phyloP scores from a whole-genome alignment of 1,139 yeast genomes.

The Zygoascus sp. region DNA sequence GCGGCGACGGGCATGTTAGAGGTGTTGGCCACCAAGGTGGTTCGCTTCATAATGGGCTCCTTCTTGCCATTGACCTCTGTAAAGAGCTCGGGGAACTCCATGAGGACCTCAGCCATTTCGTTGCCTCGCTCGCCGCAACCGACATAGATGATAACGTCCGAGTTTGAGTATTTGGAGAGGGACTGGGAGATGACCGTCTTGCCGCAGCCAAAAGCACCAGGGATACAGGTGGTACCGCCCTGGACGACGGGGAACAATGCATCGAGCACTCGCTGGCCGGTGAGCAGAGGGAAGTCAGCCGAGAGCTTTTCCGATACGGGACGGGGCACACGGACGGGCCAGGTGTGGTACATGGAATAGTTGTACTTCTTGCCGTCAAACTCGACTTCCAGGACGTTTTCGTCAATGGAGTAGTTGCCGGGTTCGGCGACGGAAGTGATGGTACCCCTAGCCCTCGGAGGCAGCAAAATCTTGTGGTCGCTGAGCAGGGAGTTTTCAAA shows the following conservation, averaged over 20 bases:
- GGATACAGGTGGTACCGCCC: constrained; percentile 99
- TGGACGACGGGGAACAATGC: constrained; percentile 98
- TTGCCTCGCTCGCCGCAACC: constrained; percentile 89
- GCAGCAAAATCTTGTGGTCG: constrained; percentile 89
- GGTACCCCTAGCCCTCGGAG: constrained; percentile 99
- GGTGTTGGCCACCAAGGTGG: constrained; percentile 96
- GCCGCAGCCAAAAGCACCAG: constrained; percentile 99
- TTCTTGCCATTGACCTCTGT: constrained; percentile 88
- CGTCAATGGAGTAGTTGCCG: constrained; percentile 89
- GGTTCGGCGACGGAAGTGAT: constrained; percentile 82
- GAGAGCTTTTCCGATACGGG: constrained; percentile 92
- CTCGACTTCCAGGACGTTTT: constrained; percentile 85
- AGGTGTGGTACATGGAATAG: constrained; percentile 94
- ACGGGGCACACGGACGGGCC: constrained; percentile 99
- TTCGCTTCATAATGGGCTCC: constrained; percentile 99
- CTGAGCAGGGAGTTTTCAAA: constrained; percentile 88
- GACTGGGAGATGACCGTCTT: constrained; percentile 98
- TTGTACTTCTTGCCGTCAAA: constrained; percentile 79
- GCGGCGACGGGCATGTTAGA: constrained; percentile 99
- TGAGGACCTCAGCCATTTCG: constrained; percentile 98
- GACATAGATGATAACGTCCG: constrained; percentile 91
- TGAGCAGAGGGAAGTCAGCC: constrained; percentile 90
- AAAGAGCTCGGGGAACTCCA: constrained; percentile 97
- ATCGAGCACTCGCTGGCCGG: constrained; percentile 98
- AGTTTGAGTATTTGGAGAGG: constrained; percentile 92